Evolutionary conservation across 148 eudicot species (phyloP).

Genomic region (Mesembryanthemum crystallinum): DNA sequence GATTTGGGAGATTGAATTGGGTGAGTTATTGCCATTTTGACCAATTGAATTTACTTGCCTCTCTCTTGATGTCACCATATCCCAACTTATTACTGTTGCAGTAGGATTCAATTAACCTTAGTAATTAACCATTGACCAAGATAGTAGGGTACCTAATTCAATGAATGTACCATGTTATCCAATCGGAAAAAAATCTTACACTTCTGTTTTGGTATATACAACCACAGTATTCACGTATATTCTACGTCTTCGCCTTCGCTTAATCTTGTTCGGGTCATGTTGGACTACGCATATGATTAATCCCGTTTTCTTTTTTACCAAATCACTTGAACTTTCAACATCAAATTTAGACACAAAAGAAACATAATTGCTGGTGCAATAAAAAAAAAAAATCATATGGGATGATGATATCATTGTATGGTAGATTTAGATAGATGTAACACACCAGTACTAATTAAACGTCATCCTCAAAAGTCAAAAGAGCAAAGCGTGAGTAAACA

Average conservation of each 20-base stretch:
- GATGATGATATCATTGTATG: conserved; percentile 1
- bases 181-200: too few relatives aligned
- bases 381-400: neutral
- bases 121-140: conserved; percentile 26
- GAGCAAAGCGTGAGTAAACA: neutral
- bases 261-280: too few relatives aligned
- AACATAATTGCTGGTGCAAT: neutral
- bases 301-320: neutral
- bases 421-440: too few relatives aligned
- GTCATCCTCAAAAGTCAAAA: conserved; percentile 28
- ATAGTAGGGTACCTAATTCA: too few relatives aligned
- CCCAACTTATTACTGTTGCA: neutral
- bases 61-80: conserved; percentile 18
- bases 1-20: conserved; percentile 16
- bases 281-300: too few relatives aligned
- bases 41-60: conserved; percentile 11
- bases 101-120: conserved; percentile 16
- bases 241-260: too few relatives aligned
- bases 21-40: conserved; percentile 14
- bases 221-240: too few relatives aligned
- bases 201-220: too few relatives aligned
- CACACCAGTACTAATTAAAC: neutral
- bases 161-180: too few relatives aligned
- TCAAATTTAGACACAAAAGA: neutral
- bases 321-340: neutral